Base-by-base conservation (phyloP, 345 rosid species). In the Turritis glabra region DNA sequence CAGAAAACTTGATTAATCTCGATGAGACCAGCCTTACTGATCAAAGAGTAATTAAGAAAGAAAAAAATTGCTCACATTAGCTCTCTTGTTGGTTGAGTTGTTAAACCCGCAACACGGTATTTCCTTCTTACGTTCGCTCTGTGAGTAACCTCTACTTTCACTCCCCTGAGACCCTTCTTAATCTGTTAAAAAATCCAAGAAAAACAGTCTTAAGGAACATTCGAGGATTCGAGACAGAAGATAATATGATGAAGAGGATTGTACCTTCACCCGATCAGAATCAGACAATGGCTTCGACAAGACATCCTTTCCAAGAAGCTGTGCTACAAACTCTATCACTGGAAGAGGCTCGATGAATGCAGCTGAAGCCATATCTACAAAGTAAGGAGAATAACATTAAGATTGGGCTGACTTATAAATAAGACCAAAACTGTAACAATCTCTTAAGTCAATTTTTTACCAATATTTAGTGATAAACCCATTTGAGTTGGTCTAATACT, bases 281-380 rank as follows among this genome's bases (percentile, higher is more conserved):
- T 96, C 99, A 48, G 95, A 90, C 48, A 92, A 82, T 21, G 88
- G 92, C 79, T 94, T 87, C 8, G 88, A 88, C 26, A 87, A 69
- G 15, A 85, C 94, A 74, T 88, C 98, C 74, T 88, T 90, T 53
- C 93, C 88, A 26, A 96, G 84, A 81, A 96, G 98, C 77, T 92
- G 97, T 43, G 88, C 97, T 70, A 92, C 97, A 64, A 86, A 92
- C 82, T 96, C 99, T 25, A 90, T 82, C 38, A 96, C 98, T 0
- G 99, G 99, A 46, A 96, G 99, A 47, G 99, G 94, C 85, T 96
- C 99, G 6, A 96, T 96, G 47, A 92, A 96, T 5, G 99, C 97
- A 79, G 98, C 96, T 5, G 97, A 89, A 71, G 99, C 97, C 98
- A 90, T 90, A 82, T 96, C 99, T 96, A 73, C 30, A 53, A 35